Base-by-base conservation (phyloP, 805 yeast species). In the Starmerella potacharoeniae region DNA sequence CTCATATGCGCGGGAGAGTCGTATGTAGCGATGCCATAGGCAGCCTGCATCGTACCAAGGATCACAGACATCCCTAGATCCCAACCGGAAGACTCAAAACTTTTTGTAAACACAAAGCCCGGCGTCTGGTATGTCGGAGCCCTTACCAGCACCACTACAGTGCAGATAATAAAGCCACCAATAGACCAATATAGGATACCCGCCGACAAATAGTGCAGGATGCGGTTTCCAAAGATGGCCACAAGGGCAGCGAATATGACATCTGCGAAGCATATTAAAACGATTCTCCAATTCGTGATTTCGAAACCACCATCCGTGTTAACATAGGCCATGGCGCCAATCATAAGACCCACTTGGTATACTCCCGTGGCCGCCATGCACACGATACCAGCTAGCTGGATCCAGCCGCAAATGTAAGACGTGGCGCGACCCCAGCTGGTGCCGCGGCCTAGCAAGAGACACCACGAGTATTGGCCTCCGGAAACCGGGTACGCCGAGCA, bases 1-100 rank as follows among this genome's bases (percentile, higher is more conserved):
- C 84, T 81, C 76, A 83, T 74, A 62, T 83, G 88, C 3, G 86
- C 80, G 2, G 86, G 86, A 55, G 81, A 78, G 64, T 83, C 89
- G 50, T 81, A 72, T 60, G 87, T 82, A 31, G 81, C 75, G 70
- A 81, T 82, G 9, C 83, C 78, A 85, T 85, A 83, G 54, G 80
- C 77, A 6, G 86, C 84, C 64, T 82, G 82, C 60, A 82, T 77
- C 49, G 82, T 68, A n/a, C 88, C 87, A n/a, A 81, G 78, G 54
- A 82, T 75, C 64, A 82, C 80, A 0, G 85, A 83, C 66, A 81
- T 75, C 33, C 78, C 86, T 1, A 77, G 60, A 2, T 77, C 71
- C 9, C 71, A 60, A 84, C 86, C 81, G 41, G 86, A 86, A 0
- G 85, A 80, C 34, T 70, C 74, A 36, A 73, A 66, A 58, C 79